Percentiles rank a stretch among this genome's conserved stretches.
Evolutionary conservation across 2,329 filamentous ascomycete genomes (phyloP).

Genomic region (Eurotiales sp.): DNA sequence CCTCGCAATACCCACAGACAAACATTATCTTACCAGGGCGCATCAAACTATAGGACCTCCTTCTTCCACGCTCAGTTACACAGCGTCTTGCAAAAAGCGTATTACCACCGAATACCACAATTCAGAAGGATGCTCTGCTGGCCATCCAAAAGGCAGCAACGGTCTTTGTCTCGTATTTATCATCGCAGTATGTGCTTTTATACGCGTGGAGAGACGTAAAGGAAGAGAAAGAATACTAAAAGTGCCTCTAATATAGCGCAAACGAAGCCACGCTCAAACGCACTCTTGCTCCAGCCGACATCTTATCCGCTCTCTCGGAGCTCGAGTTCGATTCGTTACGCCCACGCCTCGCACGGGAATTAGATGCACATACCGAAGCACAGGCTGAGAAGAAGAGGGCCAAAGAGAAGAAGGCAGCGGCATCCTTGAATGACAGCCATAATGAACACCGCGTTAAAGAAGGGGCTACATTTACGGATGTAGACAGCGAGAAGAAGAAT

Average conservation of each 20-base stretch:
- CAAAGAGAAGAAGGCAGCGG: conserved; percentile 45
- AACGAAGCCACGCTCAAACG: conserved; percentile 61
- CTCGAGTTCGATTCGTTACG: conserved; percentile 60
- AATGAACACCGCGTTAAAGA: conserved; percentile 18
- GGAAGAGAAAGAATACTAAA: conserved; percentile 2
- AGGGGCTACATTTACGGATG: conserved; percentile 13
- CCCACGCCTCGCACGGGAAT: conserved; percentile 56
- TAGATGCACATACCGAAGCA: conserved; percentile 45
- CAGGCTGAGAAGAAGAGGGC: conserved; percentile 31
- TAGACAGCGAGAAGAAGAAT: conserved; percentile 18
- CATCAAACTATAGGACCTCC: conserved; percentile 49
- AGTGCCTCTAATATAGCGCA: conserved; percentile 48
- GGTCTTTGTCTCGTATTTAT: conserved; percentile 63
- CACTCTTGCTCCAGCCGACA: conserved; percentile 59
- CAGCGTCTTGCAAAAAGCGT: conserved; percentile 61
- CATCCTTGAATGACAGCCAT: conserved; percentile 31
- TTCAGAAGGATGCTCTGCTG: conserved; percentile 62
- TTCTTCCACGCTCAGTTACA: conserved; percentile 60
- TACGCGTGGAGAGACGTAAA: background rate
- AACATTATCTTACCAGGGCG: background rate
- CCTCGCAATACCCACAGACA: too few relatives aligned
- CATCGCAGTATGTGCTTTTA: conserved; percentile 48
- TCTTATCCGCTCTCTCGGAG: conserved; percentile 58
- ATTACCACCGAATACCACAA: conserved; percentile 60
- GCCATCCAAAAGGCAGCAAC: conserved; percentile 64